phyloP scores from a whole-genome alignment of 2,329 filamentous ascomycete genomes.

The Fusarium clavum region DNA sequence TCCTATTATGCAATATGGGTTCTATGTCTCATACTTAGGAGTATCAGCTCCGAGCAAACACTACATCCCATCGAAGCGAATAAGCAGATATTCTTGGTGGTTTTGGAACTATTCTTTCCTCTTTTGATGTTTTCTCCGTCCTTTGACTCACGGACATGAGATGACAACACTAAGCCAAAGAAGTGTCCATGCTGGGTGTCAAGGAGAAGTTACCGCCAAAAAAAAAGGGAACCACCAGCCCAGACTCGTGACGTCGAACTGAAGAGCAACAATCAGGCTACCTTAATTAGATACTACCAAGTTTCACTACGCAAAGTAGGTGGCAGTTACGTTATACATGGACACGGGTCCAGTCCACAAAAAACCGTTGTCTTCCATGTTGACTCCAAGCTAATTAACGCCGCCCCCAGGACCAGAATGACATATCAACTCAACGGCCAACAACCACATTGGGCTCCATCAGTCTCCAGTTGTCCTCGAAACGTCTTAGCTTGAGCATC shows the following conservation, averaged over 20 bases:
- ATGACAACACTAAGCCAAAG: background rate
- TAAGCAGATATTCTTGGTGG: background rate
- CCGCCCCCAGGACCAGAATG: slow-evolving; percentile 28
- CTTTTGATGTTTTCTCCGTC: background rate
- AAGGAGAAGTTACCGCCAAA: background rate
- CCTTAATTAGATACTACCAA: background rate
- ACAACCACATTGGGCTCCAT: slow-evolving; percentile 34
- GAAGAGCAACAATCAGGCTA: slow-evolving; percentile 2
- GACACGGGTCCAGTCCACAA: slow-evolving; percentile 36
- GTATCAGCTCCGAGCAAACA: slow-evolving; percentile 12
- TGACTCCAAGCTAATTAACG: slow-evolving; percentile 26
- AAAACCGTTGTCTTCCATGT: slow-evolving; percentile 42
- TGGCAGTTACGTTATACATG: slow-evolving; percentile 9
- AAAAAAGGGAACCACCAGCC: slow-evolving; percentile 5
- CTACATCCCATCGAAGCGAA: background rate
- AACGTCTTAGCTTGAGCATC: slow-evolving; percentile 33
- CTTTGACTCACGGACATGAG: background rate
- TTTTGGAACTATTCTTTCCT: background rate
- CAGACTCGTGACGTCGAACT: slow-evolving; percentile 32
- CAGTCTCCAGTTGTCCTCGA: slow-evolving; percentile 30
- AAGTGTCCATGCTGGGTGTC: background rate
- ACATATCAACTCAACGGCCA: slow-evolving; percentile 42
- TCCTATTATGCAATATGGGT: slow-evolving; percentile 21
- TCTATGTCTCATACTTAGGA: slow-evolving; percentile 24
- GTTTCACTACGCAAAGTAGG: background rate